phyloP scores from a whole-genome alignment of 2,329 filamentous ascomycete species.

The Cordyceps pruinosa region DNA sequence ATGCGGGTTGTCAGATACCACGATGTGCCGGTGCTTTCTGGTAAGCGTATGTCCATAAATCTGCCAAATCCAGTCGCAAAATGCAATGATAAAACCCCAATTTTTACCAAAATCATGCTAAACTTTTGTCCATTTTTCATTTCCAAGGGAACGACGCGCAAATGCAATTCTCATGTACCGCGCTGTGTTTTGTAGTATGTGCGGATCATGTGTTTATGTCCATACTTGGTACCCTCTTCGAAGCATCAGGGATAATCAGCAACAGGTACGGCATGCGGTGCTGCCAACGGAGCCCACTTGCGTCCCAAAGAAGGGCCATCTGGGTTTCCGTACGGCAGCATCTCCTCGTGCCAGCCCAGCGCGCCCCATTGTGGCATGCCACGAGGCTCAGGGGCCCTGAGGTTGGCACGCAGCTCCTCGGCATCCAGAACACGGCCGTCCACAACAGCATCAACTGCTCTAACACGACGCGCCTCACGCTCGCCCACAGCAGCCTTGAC shows the following conservation, averaged over 20 bases:
- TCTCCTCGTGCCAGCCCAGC: conserved; percentile 44
- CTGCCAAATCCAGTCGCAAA: background rate
- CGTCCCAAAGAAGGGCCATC: conserved; percentile 38
- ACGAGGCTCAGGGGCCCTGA: conserved; percentile 32
- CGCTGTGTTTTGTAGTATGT: background rate
- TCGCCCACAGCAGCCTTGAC: conserved; percentile 47
- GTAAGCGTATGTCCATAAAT: background rate
- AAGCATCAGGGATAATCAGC: conserved; percentile 27
- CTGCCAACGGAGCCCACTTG: conserved; percentile 36
- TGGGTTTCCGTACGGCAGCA: conserved; percentile 28
- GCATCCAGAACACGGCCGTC: conserved; percentile 29
- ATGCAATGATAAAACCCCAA: conserved; percentile 7
- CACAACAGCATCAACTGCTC: conserved; percentile 37
- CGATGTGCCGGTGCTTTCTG: background rate
- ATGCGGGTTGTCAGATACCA: background rate
- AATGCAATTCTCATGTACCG: background rate
- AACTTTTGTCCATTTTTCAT: conserved; percentile 6
- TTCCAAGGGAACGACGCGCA: conserved; percentile 1
- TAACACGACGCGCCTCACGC: conserved; percentile 49
- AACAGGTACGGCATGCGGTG: conserved; percentile 17
- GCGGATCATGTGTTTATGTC: conserved; percentile 2
- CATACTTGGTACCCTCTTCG: background rate
- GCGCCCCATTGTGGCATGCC: conserved; percentile 38
- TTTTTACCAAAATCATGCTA: conserved; percentile 6
- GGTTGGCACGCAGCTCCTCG: conserved; percentile 29